Conservation (phyloP, 768 basidiomycete genomes). For the Macrolepiota fuliginosa region DNA sequence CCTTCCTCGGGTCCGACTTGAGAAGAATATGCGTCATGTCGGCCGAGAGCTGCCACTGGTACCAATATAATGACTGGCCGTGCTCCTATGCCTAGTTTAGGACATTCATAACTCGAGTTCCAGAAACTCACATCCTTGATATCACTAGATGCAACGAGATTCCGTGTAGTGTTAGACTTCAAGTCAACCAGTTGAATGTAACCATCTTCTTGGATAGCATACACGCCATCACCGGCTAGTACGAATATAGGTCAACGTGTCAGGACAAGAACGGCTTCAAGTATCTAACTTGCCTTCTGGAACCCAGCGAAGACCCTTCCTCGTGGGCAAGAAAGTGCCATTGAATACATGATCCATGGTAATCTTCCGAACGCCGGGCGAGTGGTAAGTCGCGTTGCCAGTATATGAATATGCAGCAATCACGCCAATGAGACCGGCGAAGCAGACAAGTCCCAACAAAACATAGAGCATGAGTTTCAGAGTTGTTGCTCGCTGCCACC, state of each 20-base stretch:
- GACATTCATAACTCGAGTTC: neutral
- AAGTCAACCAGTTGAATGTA: slow-evolving; percentile 81
- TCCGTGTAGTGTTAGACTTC: slow-evolving; percentile 64
- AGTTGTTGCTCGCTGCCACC: slow-evolving; percentile 24
- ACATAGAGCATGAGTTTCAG: slow-evolving; percentile 61
- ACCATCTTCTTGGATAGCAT: slow-evolving; percentile 58
- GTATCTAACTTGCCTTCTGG: slow-evolving; percentile 68
- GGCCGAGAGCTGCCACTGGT: slow-evolving; percentile 79
- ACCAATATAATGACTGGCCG: slow-evolving; percentile 48
- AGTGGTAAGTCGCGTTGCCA: slow-evolving; percentile 45
- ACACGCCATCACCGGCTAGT: slow-evolving; percentile 92
- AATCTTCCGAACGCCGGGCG: slow-evolving; percentile 60
- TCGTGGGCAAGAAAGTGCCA: slow-evolving; percentile 68
- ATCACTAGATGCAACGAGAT: slow-evolving; percentile 55
- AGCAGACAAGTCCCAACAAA: slow-evolving; percentile 53
- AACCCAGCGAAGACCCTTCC: slow-evolving; percentile 73
- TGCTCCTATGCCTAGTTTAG: slow-evolving; percentile 40
- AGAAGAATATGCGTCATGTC: slow-evolving; percentile 91
- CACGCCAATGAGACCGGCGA: slow-evolving; percentile 71
- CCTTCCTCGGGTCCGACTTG: slow-evolving; percentile 74
- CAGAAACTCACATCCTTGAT: slow-evolving; percentile 57
- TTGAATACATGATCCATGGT: slow-evolving; percentile 93
- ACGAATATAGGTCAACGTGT: neutral
- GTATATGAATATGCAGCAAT: slow-evolving; percentile 76
- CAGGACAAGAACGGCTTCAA: neutral